Conservation (phyloP, 176 grass and related monocot genomes). For the Elymus sibiricus region DNA sequence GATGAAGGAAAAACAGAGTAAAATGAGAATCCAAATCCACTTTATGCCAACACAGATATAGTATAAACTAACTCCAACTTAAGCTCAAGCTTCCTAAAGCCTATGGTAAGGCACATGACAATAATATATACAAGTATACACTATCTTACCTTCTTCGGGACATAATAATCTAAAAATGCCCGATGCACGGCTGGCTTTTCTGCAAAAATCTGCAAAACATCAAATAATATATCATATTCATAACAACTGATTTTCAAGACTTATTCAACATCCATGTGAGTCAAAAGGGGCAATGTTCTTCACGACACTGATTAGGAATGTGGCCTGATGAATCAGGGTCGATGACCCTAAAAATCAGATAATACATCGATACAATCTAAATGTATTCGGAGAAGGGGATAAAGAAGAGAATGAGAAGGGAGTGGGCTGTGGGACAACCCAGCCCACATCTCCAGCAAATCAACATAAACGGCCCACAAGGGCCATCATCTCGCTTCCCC, state of each 20-base stretch:
- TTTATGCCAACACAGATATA: not conserved
- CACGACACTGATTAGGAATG: no score
- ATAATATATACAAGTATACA: not conserved
- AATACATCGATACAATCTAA: no score
- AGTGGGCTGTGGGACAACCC: no score
- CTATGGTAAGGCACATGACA: not conserved
- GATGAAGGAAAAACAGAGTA: slow-evolving; percentile 11
- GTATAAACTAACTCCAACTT: not conserved
- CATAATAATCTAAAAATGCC: slow-evolving; percentile 84
- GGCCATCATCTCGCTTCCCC: no score
- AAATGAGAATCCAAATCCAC: slow-evolving; percentile 1
- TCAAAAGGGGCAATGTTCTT: no score
- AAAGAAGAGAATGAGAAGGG: no score
- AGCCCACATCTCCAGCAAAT: no score
- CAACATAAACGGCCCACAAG: no score
- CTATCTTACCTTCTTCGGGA: slow-evolving; percentile 71
- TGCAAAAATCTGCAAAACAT: slow-evolving; percentile 80
- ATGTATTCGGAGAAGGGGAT: no score
- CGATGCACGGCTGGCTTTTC: slow-evolving; percentile 96
- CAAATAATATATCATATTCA: slow-evolving; percentile 16
- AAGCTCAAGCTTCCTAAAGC: slow-evolving; percentile 3
- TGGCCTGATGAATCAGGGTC: no score
- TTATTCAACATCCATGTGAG: not conserved
- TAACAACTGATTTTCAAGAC: not conserved
- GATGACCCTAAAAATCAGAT: no score